Conservation (phyloP, 805 yeast species). For the Saccharomycopsis javanensis region DNA sequence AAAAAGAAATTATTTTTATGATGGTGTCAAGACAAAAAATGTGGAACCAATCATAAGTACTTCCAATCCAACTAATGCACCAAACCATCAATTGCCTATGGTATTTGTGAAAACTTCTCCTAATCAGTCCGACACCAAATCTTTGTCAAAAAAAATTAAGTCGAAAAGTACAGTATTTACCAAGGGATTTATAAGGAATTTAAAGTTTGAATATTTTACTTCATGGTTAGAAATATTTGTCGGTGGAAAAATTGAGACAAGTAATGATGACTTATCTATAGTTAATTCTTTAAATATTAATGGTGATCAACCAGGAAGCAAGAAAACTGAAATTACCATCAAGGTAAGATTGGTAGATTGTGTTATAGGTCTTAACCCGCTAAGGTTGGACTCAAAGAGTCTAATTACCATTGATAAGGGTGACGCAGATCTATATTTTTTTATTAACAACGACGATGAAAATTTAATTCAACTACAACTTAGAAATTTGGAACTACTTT, state of each 20-base stretch:
- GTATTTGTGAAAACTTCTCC: neutral
- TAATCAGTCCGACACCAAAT: neutral
- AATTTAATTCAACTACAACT: constrained; percentile 36
- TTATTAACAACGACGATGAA: constrained; percentile 26
- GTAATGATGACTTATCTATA: constrained; percentile 10
- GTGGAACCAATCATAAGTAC: constrained; percentile 27
- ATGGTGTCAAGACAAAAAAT: constrained; percentile 9
- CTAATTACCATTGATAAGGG: constrained; percentile 45
- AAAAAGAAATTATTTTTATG: neutral
- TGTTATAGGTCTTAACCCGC: constrained; percentile 55
- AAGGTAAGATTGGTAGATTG: constrained; percentile 38
- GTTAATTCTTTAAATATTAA: constrained; percentile 1
- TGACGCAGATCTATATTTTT: constrained; percentile 34
- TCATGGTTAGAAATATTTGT: constrained; percentile 43
- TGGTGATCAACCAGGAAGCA: neutral
- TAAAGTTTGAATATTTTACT: constrained; percentile 49
- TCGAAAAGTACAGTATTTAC: neutral
- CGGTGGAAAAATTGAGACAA: constrained; percentile 7
- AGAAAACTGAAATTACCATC: neutral
- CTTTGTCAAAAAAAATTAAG: neutral
- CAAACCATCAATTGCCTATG: constrained; percentile 29
- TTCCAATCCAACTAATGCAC: constrained; percentile 28
- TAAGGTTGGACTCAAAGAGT: constrained; percentile 45
- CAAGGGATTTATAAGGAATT: constrained; percentile 35
- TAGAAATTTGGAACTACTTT: constrained; percentile 38